Percentiles rank a stretch among this genome's conserved stretches.
phyloP scores from a whole-genome alignment of 139 green algal genomes.

The Mychonastes homosphaera region DNA sequence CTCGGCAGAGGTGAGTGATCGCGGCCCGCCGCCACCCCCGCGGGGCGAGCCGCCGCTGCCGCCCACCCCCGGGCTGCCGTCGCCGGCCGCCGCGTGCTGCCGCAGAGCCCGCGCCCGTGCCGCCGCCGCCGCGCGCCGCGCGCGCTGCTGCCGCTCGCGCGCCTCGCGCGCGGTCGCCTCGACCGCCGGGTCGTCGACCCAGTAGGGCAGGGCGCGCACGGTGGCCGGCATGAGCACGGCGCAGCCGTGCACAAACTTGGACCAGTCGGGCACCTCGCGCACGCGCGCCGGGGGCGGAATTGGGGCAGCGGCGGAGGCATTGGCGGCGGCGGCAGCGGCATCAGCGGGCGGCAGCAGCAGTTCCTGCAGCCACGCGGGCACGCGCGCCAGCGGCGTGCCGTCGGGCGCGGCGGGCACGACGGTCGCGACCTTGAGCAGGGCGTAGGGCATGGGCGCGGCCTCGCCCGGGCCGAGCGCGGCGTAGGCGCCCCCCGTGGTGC shows the following conservation, averaged over 20 bases:
- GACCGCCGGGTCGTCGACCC: slow-evolving; percentile 32
- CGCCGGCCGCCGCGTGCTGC: too few relatives aligned
- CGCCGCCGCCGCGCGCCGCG: background rate
- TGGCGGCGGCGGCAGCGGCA: too few relatives aligned
- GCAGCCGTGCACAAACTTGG: slow-evolving; percentile 33
- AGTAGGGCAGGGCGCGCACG: slow-evolving; percentile 38
- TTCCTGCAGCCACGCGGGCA: slow-evolving; percentile 20
- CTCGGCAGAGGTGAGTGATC: too few relatives aligned
- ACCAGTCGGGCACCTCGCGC: slow-evolving; percentile 24
- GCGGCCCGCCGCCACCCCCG: too few relatives aligned
- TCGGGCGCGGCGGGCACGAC: background rate
- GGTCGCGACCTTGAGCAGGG: slow-evolving; percentile 23
- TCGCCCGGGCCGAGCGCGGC: too few relatives aligned
- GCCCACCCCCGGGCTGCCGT: too few relatives aligned
- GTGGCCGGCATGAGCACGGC: slow-evolving; percentile 37
- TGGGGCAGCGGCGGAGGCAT: too few relatives aligned
- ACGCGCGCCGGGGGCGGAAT: too few relatives aligned
- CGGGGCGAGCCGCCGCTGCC: too few relatives aligned
- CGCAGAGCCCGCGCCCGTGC: too few relatives aligned
- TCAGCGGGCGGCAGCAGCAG: too few relatives aligned
- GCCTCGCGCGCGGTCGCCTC: slow-evolving; percentile 12
- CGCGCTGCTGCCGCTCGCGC: background rate
- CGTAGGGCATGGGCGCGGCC: slow-evolving; percentile 37
- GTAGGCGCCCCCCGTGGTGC: too few relatives aligned
- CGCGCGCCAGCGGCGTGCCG: background rate